A percentile compares a stretch with the other conserved stretches of the same genome.
Evolutionary conservation across 2,329 filamentous ascomycete species (phyloP).

Genomic region (Ophiocordyceps camponoti-leonardi): DNA sequence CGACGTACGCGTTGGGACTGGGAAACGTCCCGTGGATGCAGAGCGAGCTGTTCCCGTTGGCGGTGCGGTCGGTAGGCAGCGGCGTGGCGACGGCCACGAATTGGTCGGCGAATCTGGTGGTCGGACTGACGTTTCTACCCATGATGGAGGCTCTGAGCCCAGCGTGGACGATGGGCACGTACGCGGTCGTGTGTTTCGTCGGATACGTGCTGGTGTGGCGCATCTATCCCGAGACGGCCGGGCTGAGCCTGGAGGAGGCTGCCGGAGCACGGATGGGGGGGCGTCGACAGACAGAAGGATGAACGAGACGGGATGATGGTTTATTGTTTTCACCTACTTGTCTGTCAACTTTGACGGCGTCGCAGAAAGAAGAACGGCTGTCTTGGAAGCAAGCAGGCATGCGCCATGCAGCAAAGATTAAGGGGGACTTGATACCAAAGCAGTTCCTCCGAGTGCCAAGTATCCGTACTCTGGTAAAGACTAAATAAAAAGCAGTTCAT

Average conservation of each 20-base stretch:
- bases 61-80: slow-evolving; percentile 55
- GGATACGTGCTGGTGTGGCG: slow-evolving; percentile 54
- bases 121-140: slow-evolving; percentile 75
- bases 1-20: slow-evolving; percentile 70
- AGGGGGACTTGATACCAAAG: too few species aligned
- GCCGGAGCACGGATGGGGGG: slow-evolving; percentile 62
- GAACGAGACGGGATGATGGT: slow-evolving; percentile 7
- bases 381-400: too few species aligned
- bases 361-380: too few species aligned
- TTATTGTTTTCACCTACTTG: too few species aligned
- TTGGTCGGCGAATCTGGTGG: slow-evolving; percentile 74
- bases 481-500: too few species aligned
- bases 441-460: too few species aligned
- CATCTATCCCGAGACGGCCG: slow-evolving; percentile 77
- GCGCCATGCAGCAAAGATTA: too few species aligned
- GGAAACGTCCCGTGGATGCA: slow-evolving; percentile 96
- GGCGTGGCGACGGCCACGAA: slow-evolving; percentile 63
- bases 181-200: slow-evolving; percentile 49
- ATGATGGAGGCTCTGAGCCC: slow-evolving; percentile 66
- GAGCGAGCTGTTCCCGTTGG: slow-evolving; percentile 72
- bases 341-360: not conserved
- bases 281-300: slow-evolving; percentile 24
- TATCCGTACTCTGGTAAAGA: too few species aligned
- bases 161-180: slow-evolving; percentile 64
- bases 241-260: slow-evolving; percentile 69